Base-by-base conservation (phyloP, 768 basidiomycete species). In the Termitomyces sp. region DNA sequence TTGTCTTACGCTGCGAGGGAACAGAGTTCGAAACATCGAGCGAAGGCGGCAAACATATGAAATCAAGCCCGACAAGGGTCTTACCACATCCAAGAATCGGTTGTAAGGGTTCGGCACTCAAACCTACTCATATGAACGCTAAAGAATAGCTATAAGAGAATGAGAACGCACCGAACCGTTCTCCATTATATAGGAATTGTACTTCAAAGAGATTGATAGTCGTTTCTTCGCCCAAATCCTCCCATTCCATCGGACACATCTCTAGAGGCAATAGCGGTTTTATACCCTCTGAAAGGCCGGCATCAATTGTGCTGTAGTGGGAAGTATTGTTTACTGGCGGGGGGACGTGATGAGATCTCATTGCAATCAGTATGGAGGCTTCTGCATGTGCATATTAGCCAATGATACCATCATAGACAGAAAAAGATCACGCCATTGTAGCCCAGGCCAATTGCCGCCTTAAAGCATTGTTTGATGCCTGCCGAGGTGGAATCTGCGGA, bases 131-230 rank as follows among this genome's bases (percentile, higher is more conserved):
- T n/a, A 15, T 58, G 22, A 54, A 30, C 22, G 56, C 36, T 55
- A 44, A n/a, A 53, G 36, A 49, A 53, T 30, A 49, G 48, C 20
- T 27, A 46, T 24, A 56, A 30, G 27, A 42, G 27, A 50, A 31
- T 42, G 16, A 15, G 30, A 50, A 59, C 79, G 60, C 72, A 86
- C 84, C 71, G 59, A 81, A 75, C 6, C 61, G 56, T 36, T 60
- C 36, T 36, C 78, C 76, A 57, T 84, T 80, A 54, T 80, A 81
- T 36, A 73, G 70, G 16, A 89, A 66, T 31, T 76, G 76, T 11
- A 88, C 76, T 70, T 88, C 84, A 55, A 76, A 83, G n/a, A 90
- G 61, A 37, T 87, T 81, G 60, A 91, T 81, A 2, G 68, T 76
- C 7, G 74, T 71, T 54, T 88, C 86, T 66, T 88, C 87, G 5